phyloP scores from a whole-genome alignment of 208 protist species.

The Crithidia thermophila region DNA sequence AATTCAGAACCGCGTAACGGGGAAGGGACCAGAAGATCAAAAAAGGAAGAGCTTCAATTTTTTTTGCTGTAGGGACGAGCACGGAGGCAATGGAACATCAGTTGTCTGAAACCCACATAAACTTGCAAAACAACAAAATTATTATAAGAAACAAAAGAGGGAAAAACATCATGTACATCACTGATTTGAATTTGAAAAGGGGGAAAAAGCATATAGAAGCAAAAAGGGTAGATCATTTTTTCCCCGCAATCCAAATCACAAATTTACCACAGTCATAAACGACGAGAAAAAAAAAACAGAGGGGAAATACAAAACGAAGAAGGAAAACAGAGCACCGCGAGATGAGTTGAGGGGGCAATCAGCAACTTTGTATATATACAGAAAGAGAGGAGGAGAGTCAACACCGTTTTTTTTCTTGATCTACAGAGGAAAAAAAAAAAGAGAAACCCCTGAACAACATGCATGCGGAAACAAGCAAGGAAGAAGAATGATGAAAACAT shows the following conservation, averaged over 20 bases:
- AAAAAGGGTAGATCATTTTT: too few species aligned
- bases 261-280: conserved; percentile 10
- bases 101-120: too few species aligned
- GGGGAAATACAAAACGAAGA: conserved; percentile 10
- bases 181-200: not conserved
- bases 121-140: conserved; percentile 14
- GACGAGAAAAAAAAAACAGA: conserved; percentile 28
- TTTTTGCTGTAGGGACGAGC: too few species aligned
- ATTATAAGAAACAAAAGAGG: not conserved
- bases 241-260: too few species aligned
- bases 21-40: too few species aligned
- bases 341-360: not conserved
- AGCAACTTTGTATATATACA: conserved; percentile 22
- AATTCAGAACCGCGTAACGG: too few species aligned
- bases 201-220: not conserved
- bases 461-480: conserved; percentile 19
- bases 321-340: conserved; percentile 9
- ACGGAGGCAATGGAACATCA: too few species aligned
- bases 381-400: conserved; percentile 35
- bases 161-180: conserved; percentile 10
- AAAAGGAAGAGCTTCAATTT: too few species aligned
- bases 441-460: too few species aligned
- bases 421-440: conserved; percentile 12
- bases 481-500: conserved; percentile 4
- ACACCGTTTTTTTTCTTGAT: conserved; percentile 18